phyloP scores from a whole-genome alignment of 257 asterid species.

The Lithospermum erythrorhizon region DNA sequence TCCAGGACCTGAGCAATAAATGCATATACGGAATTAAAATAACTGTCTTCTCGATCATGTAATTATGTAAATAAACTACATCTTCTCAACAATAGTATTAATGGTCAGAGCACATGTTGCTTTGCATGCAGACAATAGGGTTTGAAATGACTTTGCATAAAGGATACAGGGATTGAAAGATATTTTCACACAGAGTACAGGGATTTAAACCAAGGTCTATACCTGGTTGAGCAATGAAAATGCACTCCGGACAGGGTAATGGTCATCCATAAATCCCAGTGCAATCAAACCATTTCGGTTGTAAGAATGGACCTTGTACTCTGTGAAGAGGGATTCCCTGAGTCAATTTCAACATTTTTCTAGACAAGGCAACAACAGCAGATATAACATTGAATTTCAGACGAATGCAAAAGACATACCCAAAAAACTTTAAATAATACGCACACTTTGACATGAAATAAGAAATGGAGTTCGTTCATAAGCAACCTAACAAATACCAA shows the following conservation, averaged over 20 bases:
- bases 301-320: conserved; percentile 77
- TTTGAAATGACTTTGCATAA: neutral
- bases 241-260: conserved; percentile 88
- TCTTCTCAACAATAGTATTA: neutral
- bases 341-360: conserved; percentile 4
- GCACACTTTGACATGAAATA: neutral
- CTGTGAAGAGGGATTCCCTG: conserved; percentile 20
- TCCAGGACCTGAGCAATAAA: conserved; percentile 48
- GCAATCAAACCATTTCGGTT: conserved; percentile 72
- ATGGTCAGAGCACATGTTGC: neutral
- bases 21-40: neutral
- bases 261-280: conserved; percentile 85
- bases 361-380: neutral
- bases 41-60: neutral
- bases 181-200: neutral
- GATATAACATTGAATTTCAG: neutral
- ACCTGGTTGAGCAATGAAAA: conserved; percentile 88
- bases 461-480: neutral
- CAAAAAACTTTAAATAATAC: neutral
- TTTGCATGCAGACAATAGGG: neutral
- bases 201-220: neutral
- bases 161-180: neutral
- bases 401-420: neutral
- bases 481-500: too few species aligned
- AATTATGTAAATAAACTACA: neutral